Conservation (phyloP, 805 yeast genomes). For the Saturnispora ahearnii region DNA sequence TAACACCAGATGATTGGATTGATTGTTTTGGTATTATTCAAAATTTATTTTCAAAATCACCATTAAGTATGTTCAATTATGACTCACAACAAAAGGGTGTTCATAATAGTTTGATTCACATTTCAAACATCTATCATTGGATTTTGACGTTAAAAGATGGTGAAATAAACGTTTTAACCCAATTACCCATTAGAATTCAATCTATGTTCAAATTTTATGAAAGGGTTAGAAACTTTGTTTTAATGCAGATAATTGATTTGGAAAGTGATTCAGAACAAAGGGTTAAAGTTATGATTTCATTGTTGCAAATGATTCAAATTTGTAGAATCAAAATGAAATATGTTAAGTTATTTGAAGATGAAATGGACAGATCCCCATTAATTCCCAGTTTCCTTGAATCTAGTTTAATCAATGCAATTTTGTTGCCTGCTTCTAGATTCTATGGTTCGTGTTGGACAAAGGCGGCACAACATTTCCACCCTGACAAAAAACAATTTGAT, state of each 20-base stretch:
- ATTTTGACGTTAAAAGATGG: constrained; percentile 46
- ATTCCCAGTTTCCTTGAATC: constrained; percentile 84
- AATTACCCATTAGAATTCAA: constrained; percentile 63
- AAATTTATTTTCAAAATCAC: constrained; percentile 48
- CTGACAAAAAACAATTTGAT: constrained; percentile 9
- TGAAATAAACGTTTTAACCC: constrained; percentile 7
- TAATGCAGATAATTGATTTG: constrained; percentile 55
- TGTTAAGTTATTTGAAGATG: constrained; percentile 34
- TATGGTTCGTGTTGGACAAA: constrained; percentile 63
- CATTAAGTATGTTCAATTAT: constrained; percentile 49
- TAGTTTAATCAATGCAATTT: constrained; percentile 61
- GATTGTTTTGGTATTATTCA: constrained; percentile 66
- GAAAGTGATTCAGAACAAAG: constrained; percentile 51
- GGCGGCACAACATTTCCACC: constrained; percentile 33
- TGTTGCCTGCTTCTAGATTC: constrained; percentile 71
- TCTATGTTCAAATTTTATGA: constrained; percentile 57
- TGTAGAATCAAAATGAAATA: constrained; percentile 58
- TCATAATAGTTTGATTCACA: constrained; percentile 46
- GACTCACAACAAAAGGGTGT: constrained; percentile 32
- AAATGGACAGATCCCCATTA: constrained; percentile 31
- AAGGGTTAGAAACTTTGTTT: constrained; percentile 56
- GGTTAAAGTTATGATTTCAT: constrained; percentile 55
- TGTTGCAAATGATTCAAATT: constrained; percentile 57
- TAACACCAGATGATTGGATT: constrained; percentile 70
- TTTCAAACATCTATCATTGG: constrained; percentile 67